Base-by-base conservation (phyloP, 225 moss, liverwort and hornwort genomes). In the Sphagnum tenellum region DNA sequence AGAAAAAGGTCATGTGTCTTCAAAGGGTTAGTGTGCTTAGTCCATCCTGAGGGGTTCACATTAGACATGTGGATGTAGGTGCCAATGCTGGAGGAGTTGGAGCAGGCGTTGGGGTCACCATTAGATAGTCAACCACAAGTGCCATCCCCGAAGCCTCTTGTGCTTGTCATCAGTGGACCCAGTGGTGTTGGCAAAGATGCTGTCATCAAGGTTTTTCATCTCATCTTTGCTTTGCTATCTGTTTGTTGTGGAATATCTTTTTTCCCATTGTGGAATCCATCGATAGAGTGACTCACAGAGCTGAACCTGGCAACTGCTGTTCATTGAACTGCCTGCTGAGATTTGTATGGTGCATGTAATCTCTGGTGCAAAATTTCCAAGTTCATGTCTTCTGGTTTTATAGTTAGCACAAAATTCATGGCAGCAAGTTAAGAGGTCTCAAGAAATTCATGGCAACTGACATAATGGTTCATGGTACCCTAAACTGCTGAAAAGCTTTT, bases 151-250 rank as follows among this genome's bases (percentile, higher is more conserved):
- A 90, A 98, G 61, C 93, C 96, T 61, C 90, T 98, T 50, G 90
- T 98, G 7, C 78, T 98, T 49, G 93, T 98, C 50, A 93, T 98
- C 48, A 98, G 90, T 65, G 96, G 96, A 46, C 96, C 93, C 56
- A 98, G 96, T 61, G 96, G 96, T 14, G 96, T 98, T 57, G 96
- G 96, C 66, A 98, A 98, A 63, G 96, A 98, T 71, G 96, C 92
- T 55, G 96, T 98, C 47, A 93, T 98, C 61, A 98, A 89, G 86
- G 86, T 86, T 60, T 3, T 5, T 60, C 59, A 14, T 45, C 59
- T 60, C 9, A 12, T 2, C 2, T 45, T 45, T 9, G 59, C 59
- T 29, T 60, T 12, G 44, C 44, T 56, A 29, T 29, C 29, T 29
- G 29, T 29, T 29, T 29, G 29, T 29, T 29, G 29, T 29, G 29